phyloP scores from a whole-genome alignment of 2,329 filamentous ascomycete species.

The Blastomyces parvus region DNA sequence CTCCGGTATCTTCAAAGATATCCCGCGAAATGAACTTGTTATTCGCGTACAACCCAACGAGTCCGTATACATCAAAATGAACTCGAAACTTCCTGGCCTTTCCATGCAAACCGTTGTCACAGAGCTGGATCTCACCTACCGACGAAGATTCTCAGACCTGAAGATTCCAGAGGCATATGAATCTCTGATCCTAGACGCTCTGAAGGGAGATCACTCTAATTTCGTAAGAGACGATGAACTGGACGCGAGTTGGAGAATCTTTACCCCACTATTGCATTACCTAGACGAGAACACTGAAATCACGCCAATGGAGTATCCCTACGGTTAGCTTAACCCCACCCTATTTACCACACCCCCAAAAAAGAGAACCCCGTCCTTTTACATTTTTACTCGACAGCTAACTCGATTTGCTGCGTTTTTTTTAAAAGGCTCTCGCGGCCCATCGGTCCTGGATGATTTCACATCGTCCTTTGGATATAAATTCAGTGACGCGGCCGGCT shows the following conservation, averaged over 20 bases:
- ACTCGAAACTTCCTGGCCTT: conserved; percentile 94
- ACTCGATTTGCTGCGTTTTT: conserved; percentile 8
- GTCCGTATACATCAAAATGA: conserved; percentile 99
- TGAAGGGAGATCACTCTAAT: conserved; percentile 99
- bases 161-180: conserved; percentile 99
- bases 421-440: conserved; percentile 75
- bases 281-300: conserved; percentile 99
- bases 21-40: conserved; percentile 96
- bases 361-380: not conserved
- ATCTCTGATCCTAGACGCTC: conserved; percentile 88
- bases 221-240: conserved; percentile 96
- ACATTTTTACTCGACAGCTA: not conserved
- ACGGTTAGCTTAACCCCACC: conserved; percentile 56
- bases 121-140: conserved; percentile 95
- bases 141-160: conserved; percentile 94
- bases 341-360: not conserved
- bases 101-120: conserved; percentile 99
- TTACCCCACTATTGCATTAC: conserved; percentile 94
- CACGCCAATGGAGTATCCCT: conserved; percentile 98
- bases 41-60: conserved; percentile 99
- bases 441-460: conserved; percentile 94
- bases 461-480: conserved; percentile 97
- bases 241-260: conserved; percentile 96
- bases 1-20: conserved; percentile 99
- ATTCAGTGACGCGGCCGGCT: conserved; percentile 91